Base-by-base conservation (phyloP, 2,329 filamentous ascomycete species). In the Pseudogymnoascus sp. region DNA sequence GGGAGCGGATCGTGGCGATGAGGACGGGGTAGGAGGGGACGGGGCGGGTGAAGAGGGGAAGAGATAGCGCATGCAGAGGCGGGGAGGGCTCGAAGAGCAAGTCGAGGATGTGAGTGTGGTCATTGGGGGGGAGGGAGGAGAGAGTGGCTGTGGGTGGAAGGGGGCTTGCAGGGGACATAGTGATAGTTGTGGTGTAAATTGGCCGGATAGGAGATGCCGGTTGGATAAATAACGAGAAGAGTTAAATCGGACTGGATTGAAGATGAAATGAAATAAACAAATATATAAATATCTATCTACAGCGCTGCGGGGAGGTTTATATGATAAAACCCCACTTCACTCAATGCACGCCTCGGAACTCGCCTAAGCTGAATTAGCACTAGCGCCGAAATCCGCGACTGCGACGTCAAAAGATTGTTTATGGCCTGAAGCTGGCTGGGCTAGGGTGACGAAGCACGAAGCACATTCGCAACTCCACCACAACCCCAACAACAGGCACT, bases 61-160 rank as follows among this genome's bases (percentile, higher is more conserved):
- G 71, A 13, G 88, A 82, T 12, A 94, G 78, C 10, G 80, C 77
- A 72, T 92, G 90, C 1, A 96, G 82, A 57, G 85, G 82, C 0
- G 81, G 76, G 59, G 86, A 91, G 13, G 89, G 89, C 71, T 96
- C 92, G 73, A 96, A 96, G 61, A 96, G 84, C 3, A 85, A 79
- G 73, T 95, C 89, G 56, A 96, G 81, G 30, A 37, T 18, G 34
- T 35, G 55, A 19, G 30, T 57, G 21, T 35, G 55, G 4, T 57
- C 55, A 19, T 5, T 38, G 9, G 55, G 30, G 30, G 55, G n/a
- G 5, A 57, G 55, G 30, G 55, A 34, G 8, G 55, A 18, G 34
- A 57, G 55, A 13, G 30, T 34, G 21, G 30, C 12, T 23, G 34
- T 18, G 18, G 55, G 55, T 12, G 55, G 55, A 6, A 35, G 55